These are phyloP conservation scores for Aquilaria agallochum DNA, from an alignment of 441 rosid genomes.

Conservation along the genomic window DNA sequence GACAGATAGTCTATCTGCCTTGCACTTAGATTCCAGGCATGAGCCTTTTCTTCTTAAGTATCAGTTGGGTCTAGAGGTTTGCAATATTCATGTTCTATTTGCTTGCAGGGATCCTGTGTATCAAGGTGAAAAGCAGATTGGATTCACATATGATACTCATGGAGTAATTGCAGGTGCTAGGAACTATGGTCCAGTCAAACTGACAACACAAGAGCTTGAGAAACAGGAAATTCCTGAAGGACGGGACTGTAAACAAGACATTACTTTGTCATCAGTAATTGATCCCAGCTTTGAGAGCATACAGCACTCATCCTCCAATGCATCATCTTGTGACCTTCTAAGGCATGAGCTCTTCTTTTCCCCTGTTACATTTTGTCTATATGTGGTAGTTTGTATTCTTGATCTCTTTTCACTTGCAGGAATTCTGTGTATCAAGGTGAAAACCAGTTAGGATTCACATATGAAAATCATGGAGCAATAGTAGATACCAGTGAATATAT, in stretches of 20 bases:
- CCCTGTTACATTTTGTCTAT: constrained; percentile 5
- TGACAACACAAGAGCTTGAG: constrained; percentile 17
- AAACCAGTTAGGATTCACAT: constrained; percentile 17
- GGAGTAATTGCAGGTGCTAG: constrained; percentile 19
- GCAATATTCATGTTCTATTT: constrained; percentile 12
- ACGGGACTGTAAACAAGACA: constrained; percentile 14
- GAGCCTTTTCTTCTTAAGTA: constrained; percentile 5
- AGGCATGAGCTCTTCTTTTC: constrained; percentile 22
- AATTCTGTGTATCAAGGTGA: constrained; percentile 18
- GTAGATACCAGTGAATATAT: constrained; percentile 19
- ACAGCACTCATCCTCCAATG: too few species aligned
- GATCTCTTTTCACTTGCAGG: constrained; percentile 24
- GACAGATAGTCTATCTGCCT: constrained; percentile 19
- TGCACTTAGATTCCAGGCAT: constrained; percentile 26
- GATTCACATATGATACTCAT: constrained; percentile 16
- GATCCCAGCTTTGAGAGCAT: too few species aligned
- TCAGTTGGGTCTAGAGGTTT: constrained; percentile 8
- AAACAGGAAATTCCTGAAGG: constrained; percentile 22
- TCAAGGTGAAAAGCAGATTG: constrained; percentile 18
- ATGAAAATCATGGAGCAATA: constrained; percentile 16
- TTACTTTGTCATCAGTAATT: too few species aligned
- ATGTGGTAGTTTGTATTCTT: constrained; percentile 7
- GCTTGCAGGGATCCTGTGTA: constrained; percentile 27
- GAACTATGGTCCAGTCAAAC: constrained; percentile 13
- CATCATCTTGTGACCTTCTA: not conserved